Conservation (phyloP, 208 protist species). For the Acanthamoeba triangularis region DNA sequence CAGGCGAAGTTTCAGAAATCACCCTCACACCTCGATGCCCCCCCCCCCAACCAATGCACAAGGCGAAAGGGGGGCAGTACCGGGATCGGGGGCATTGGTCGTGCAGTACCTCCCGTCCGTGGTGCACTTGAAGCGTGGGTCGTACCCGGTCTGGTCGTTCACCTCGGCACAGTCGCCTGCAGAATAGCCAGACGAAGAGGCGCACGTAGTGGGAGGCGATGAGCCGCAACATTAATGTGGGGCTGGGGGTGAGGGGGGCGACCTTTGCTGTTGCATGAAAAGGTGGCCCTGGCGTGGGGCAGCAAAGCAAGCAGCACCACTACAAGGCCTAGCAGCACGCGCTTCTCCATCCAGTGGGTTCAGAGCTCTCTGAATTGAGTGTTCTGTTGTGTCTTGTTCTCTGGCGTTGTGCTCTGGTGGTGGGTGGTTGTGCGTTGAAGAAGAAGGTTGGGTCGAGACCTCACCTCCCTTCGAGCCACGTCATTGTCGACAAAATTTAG, state of each 20-base stretch:
- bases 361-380: not conserved
- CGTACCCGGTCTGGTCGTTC: not conserved
- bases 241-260: not conserved
- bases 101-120: not conserved
- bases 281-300: not conserved
- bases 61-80: not conserved
- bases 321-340: not conserved
- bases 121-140: slow-evolving; percentile 53
- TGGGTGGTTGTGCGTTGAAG: not conserved
- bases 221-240: not conserved
- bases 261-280: slow-evolving; percentile 3
- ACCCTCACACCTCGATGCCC: not conserved
- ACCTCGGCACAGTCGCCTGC: slow-evolving; percentile 29
- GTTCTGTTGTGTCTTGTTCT: not conserved
- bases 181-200: not conserved
- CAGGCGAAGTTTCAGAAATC: not conserved
- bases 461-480: no score
- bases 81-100: not conserved
- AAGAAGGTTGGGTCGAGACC: no score
- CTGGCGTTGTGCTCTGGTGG: not conserved
- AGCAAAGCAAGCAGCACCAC: not conserved
- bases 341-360: not conserved
- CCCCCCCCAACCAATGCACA: not conserved
- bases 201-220: not conserved
- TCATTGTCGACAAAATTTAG: no score